Conservation (phyloP, 148 eudicot species). For the Camellia lanceoleosa region DNA sequence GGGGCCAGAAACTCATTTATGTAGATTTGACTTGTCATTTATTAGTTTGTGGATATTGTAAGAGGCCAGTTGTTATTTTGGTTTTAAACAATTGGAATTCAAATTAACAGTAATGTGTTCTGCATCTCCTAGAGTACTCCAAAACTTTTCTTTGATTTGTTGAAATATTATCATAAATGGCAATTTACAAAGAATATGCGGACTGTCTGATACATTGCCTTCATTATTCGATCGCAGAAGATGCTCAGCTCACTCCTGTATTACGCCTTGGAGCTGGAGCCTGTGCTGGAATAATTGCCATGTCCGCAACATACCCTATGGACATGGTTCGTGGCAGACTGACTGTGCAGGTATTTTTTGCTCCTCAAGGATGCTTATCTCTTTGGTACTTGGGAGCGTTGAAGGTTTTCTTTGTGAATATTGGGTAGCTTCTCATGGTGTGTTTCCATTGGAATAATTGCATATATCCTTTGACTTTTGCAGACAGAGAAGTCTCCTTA, state of each 20-base stretch:
- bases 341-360: conserved; percentile 74
- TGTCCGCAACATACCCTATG: conserved; percentile 95
- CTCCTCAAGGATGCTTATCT: neutral
- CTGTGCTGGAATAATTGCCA: conserved; percentile 93
- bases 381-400: neutral
- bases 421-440: neutral
- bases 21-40: too few species aligned
- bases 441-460: neutral
- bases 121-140: neutral
- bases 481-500: conserved; percentile 80
- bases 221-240: conserved; percentile 39
- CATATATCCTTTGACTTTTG: conserved; percentile 14
- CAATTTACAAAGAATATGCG: neutral
- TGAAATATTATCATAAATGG: conserved; percentile 3
- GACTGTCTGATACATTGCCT: conserved; percentile 4
- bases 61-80: too few species aligned
- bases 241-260: conserved; percentile 80
- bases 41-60: too few species aligned
- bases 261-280: conserved; percentile 93
- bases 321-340: conserved; percentile 90
- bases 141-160: neutral
- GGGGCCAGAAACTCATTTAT: too few species aligned
- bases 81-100: too few species aligned
- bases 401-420: neutral
- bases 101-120: too few species aligned